These are phyloP conservation scores for Gastrolobium villosum DNA, from an alignment of 306 rosid genomes.

Conservation along the genomic window DNA sequence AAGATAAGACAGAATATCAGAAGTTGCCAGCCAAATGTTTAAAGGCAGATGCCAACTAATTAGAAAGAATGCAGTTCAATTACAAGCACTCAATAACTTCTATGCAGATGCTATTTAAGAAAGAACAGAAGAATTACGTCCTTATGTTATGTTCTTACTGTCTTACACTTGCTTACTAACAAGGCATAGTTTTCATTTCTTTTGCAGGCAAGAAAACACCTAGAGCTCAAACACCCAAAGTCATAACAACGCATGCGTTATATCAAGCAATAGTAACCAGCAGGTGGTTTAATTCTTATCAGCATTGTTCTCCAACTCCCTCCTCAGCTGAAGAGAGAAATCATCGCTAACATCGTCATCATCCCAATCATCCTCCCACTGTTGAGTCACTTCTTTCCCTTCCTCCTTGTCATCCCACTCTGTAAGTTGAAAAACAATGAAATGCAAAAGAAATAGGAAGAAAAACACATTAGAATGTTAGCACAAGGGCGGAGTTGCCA, in stretches of 20 bases:
- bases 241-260: slow-evolving; percentile 10
- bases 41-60: not conserved
- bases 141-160: slow-evolving; percentile 21
- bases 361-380: slow-evolving; percentile 99
- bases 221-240: slow-evolving; percentile 34
- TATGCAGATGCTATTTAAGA: slow-evolving; percentile 12
- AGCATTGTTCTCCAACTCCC: slow-evolving; percentile 78
- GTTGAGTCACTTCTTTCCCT: slow-evolving; percentile 81
- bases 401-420: slow-evolving; percentile 88
- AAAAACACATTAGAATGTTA: slow-evolving; percentile 28
- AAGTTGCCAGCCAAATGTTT: slow-evolving; percentile 8
- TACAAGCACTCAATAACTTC: slow-evolving; percentile 36
- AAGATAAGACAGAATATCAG: slow-evolving; percentile 21
- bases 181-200: slow-evolving; percentile 35
- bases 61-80: slow-evolving; percentile 26
- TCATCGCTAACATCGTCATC: slow-evolving; percentile 94
- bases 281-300: slow-evolving; percentile 54
- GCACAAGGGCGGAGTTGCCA: not conserved
- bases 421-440: slow-evolving; percentile 46
- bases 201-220: slow-evolving; percentile 36
- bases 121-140: slow-evolving; percentile 30
- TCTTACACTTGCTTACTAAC: slow-evolving; percentile 21
- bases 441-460: slow-evolving; percentile 26
- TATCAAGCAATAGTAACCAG: slow-evolving; percentile 35
- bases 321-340: slow-evolving; percentile 88